phyloP scores from a whole-genome alignment of 2,329 filamentous ascomycete genomes.

The Knufia petricola region DNA sequence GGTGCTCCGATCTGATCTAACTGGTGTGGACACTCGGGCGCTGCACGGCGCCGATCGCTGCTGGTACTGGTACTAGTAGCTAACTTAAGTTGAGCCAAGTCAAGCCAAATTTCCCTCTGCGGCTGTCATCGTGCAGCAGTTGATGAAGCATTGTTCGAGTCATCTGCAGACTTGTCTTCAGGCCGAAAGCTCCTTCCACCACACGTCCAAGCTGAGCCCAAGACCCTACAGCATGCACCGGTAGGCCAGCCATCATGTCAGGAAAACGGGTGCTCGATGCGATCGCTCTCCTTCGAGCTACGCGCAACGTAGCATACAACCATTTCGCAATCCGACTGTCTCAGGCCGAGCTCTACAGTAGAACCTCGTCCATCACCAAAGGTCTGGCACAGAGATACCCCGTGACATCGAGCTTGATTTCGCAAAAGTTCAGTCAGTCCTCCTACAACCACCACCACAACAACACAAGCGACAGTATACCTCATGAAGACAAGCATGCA shows the following conservation, averaged over 20 bases:
- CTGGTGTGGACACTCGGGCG: background rate
- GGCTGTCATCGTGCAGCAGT: background rate
- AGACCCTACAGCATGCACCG: background rate
- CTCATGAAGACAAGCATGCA: conserved; percentile 29
- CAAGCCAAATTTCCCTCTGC: background rate
- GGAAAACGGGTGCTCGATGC: conserved; percentile 60
- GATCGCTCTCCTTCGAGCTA: conserved; percentile 59
- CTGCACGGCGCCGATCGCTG: background rate
- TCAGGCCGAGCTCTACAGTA: conserved; percentile 54
- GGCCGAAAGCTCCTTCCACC: too few species aligned
- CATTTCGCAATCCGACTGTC: conserved; percentile 50
- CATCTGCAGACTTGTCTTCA: too few species aligned
- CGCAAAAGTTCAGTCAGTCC: conserved; percentile 9
- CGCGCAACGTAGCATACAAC: conserved; percentile 56
- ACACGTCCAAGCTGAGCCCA: background rate
- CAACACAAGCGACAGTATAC: background rate
- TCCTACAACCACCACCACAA: background rate
- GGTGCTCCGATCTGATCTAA: too few species aligned
- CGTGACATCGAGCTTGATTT: conserved; percentile 12
- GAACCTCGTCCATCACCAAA: conserved; percentile 56
- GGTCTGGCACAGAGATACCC: conserved; percentile 43
- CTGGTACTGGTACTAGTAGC: too few species aligned
- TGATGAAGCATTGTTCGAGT: background rate
- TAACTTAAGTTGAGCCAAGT: background rate
- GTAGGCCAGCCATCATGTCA: conserved; percentile 33